phyloP scores from a whole-genome alignment of 805 yeast genomes.

The Sugiyamaella boreocaroliniensis region DNA sequence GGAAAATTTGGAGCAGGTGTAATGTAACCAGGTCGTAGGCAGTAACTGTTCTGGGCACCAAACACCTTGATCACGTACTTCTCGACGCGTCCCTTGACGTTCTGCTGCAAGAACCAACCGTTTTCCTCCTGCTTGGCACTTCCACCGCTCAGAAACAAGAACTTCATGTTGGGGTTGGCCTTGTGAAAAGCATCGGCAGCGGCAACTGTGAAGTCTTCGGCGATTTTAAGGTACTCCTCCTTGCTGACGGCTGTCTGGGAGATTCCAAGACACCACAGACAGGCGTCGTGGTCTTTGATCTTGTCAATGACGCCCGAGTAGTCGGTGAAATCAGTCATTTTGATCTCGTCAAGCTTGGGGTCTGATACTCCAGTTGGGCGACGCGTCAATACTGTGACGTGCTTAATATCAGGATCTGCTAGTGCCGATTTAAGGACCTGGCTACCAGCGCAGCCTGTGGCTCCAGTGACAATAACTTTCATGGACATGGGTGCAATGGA shows the following conservation, averaged over 20 bases:
- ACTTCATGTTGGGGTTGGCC: slow-evolving; percentile 7
- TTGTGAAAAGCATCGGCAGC: slow-evolving; percentile 3
- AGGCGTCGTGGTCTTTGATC: slow-evolving; percentile 2
- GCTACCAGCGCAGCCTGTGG: slow-evolving; percentile 7
- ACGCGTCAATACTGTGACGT: slow-evolving; percentile 7
- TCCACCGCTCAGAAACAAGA: slow-evolving; percentile 8
- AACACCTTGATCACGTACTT: slow-evolving; percentile 1
- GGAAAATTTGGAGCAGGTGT: slow-evolving; percentile 2
- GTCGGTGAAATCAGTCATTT: slow-evolving; percentile 3
- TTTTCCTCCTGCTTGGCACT: slow-evolving; percentile 7
- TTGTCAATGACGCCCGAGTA: not conserved
- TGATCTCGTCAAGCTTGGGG: slow-evolving; percentile 7
- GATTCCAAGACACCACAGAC: slow-evolving; percentile 9
- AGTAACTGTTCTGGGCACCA: not conserved
- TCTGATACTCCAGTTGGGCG: slow-evolving; percentile 1
- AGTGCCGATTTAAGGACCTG: slow-evolving; percentile 1
- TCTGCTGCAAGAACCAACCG: not conserved
- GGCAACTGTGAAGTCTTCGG: slow-evolving; percentile 7
- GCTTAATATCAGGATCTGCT: slow-evolving; percentile 2
- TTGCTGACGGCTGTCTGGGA: slow-evolving; percentile 4
- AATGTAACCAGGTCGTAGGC: slow-evolving; percentile 9
- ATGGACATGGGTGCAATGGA: not conserved
- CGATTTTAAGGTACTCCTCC: slow-evolving; percentile 4
- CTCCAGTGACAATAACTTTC: slow-evolving; percentile 9
- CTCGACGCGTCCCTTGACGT: slow-evolving; percentile 8